Base-by-base conservation (phyloP, 768 basidiomycete species). In the Leccinum boreale region DNA sequence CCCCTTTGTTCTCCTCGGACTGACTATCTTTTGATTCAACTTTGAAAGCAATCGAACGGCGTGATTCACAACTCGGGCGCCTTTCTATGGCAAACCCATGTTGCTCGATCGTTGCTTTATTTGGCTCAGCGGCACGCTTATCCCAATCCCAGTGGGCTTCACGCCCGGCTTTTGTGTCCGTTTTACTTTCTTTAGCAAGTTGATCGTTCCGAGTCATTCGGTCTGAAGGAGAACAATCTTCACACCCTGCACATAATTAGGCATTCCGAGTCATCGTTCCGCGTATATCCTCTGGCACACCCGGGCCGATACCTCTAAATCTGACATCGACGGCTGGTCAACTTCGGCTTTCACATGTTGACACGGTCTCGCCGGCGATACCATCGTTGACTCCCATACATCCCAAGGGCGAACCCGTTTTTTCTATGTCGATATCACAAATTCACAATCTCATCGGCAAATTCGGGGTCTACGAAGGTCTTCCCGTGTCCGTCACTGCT, bases 301-400 rank as follows among this genome's bases (percentile, higher is more conserved):
- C 21, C 26, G 26, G 26, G 26, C 26, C 26, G 26, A 2, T 28
- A 8, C 26, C 0, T 28, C 26, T 8, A 28, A 28, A 28, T 28
- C 26, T 28, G 35, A 48, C 14, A 12, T 23, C 8, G 49, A 52
- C 24, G 31, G 26, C 6, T 23, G 28, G 21, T 21, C 58, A 50
- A 35, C 26, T 60, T 68, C 56, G 26, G 5, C 66, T 67, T n/a
- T 57, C 67, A 11, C 66, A 67, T 21, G 66, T 66, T 48, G 36
- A 51, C 57, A 58, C 17, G 44, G 15, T 26, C 58, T 68, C 35
- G 63, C 23, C 24, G 26, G 66, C 19, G 36, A 36, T 45, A 51
- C 60, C 24, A 31, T 60, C n/a, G 15, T 65, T n/a, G 49, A 67
- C 42, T 49, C n/a, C 23, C 58, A 17, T 61, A 66, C 5, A 44